phyloP scores from a whole-genome alignment of 306 rosid species.

The peach (Prunus persica) region DNA sequence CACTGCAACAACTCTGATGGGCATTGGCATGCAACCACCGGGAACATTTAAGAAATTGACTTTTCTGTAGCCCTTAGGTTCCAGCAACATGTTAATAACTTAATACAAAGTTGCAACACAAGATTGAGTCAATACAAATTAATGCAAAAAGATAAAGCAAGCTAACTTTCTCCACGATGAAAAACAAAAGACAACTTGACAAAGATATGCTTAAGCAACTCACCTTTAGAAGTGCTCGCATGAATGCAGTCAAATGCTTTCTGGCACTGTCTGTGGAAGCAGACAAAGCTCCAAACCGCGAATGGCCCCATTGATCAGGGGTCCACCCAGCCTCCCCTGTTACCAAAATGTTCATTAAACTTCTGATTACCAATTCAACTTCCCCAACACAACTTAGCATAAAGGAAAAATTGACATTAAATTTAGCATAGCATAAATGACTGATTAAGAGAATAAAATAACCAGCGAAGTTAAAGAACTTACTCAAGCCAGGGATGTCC shows the following conservation, averaged over 20 bases:
- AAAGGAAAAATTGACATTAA: neutral
- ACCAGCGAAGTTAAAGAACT: slow-evolving; percentile 32
- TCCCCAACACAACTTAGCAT: slow-evolving; percentile 9
- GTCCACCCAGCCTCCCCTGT: slow-evolving; percentile 97
- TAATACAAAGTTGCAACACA: neutral
- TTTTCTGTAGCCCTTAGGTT: neutral
- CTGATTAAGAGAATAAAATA: slow-evolving; percentile 10
- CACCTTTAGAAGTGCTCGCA: slow-evolving; percentile 88
- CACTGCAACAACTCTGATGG: neutral
- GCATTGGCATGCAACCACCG: neutral
- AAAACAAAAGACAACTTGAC: slow-evolving; percentile 11
- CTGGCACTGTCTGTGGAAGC: slow-evolving; percentile 55
- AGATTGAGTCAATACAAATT: neutral
- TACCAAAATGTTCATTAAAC: slow-evolving; percentile 31
- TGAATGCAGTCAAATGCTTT: slow-evolving; percentile 66
- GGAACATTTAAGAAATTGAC: neutral
- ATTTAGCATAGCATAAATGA: neutral
- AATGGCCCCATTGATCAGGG: slow-evolving; percentile 91
- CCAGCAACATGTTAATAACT: neutral
- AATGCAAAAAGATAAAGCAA: neutral
- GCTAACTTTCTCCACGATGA: neutral
- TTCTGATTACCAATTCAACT: slow-evolving; percentile 20
- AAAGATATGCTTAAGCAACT: slow-evolving; percentile 13
- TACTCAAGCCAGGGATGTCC: slow-evolving; percentile 93
- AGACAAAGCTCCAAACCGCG: slow-evolving; percentile 57